A percentile compares a stretch with the other conserved stretches of the same genome.
Conservation (phyloP, 441 rosid species). For the Brassica hybrid region DNA sequence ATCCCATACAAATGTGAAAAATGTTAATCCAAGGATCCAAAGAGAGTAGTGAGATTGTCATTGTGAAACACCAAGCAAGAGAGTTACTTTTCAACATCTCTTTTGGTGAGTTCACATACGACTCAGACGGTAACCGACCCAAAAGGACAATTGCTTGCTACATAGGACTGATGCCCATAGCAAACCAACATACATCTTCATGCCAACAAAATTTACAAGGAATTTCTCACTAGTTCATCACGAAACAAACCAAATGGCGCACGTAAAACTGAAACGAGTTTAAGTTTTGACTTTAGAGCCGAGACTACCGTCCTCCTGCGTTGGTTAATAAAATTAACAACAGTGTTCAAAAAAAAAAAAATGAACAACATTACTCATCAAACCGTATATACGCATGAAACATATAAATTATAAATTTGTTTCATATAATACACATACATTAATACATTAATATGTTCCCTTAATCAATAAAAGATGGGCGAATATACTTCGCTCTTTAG, state of each 20-base stretch:
- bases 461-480: constrained; percentile 17
- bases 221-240: not conserved
- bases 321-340: not conserved
- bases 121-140: too few relatives aligned
- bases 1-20: too few relatives aligned
- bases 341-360: too few relatives aligned
- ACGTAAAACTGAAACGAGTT: not conserved
- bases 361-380: not conserved
- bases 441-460: not conserved
- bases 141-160: too few relatives aligned
- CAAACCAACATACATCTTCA: not conserved
- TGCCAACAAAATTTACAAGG: not conserved
- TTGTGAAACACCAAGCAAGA: too few relatives aligned
- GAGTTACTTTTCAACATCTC: too few relatives aligned
- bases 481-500: constrained; percentile 24
- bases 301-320: not conserved
- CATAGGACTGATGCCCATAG: too few relatives aligned
- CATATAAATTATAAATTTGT: constrained; percentile 10
- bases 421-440: constrained; percentile 18
- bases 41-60: too few relatives aligned
- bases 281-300: not conserved
- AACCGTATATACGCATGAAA: not conserved
- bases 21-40: too few relatives aligned
- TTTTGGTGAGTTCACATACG: too few relatives aligned
- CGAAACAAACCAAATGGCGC: not conserved